Conservation (phyloP, 768 basidiomycete genomes). For the Leucocoprinus leucothites region DNA sequence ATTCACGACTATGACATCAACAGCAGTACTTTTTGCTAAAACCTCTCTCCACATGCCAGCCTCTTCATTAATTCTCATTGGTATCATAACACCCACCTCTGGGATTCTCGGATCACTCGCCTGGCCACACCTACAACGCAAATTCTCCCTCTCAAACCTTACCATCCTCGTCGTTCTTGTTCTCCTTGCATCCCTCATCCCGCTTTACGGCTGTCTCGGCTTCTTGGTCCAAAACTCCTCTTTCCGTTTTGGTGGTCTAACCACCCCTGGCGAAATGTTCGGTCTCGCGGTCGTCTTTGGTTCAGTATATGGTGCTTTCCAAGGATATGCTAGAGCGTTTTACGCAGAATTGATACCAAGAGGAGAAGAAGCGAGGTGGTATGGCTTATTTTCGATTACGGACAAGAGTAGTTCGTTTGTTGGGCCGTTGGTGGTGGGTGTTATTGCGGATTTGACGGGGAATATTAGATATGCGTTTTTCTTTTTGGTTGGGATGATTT, state of each 20-base stretch:
- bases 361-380: conserved; percentile 90
- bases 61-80: conserved; percentile 74
- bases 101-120: conserved; percentile 85
- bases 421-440: conserved; percentile 84
- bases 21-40: conserved; percentile 90
- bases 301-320: conserved; percentile 87
- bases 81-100: conserved; percentile 68
- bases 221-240: conserved; percentile 55
- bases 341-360: conserved; percentile 86
- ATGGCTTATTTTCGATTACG: conserved; percentile 85
- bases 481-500: conserved; percentile 81
- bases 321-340: conserved; percentile 83
- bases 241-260: conserved; percentile 66
- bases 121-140: conserved; percentile 73
- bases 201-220: conserved; percentile 80
- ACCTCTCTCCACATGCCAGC: conserved; percentile 81
- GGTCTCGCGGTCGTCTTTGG: conserved; percentile 81
- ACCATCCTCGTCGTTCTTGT: conserved; percentile 67
- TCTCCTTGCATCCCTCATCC: conserved; percentile 60
- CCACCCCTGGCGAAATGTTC: conserved; percentile 83
- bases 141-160: conserved; percentile 62
- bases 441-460: conserved; percentile 85
- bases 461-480: conserved; percentile 92
- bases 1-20: conserved; percentile 90
- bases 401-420: conserved; percentile 87